A percentile compares a stretch with the other conserved stretches of the same genome.
phyloP scores from a whole-genome alignment of 495 filamentous ascomycete genomes.

The Aspergillus affinis region DNA sequence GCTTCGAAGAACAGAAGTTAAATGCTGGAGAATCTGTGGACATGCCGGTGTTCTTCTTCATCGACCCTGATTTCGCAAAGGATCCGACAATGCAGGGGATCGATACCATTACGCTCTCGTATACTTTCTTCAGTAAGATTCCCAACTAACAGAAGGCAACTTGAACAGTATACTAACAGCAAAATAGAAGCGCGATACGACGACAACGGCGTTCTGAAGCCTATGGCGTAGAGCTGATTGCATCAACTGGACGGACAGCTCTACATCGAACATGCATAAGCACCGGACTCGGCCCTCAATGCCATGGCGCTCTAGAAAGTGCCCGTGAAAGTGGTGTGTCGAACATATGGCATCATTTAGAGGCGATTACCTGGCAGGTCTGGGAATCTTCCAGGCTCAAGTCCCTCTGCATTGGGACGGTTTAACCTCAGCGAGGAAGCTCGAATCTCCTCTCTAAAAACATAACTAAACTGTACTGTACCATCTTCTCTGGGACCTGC shows the following conservation, averaged over 20 bases:
- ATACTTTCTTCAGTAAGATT: conserved; percentile 96
- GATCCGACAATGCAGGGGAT: conserved; percentile 92
- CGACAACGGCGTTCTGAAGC: conserved; percentile 66
- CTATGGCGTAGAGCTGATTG: conserved; percentile 29
- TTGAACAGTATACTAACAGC: conserved; percentile 16
- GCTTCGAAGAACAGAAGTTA: conserved; percentile 94
- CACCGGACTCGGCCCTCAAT: background rate
- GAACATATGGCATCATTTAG: background rate
- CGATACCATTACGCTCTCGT: conserved; percentile 90
- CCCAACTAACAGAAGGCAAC: background rate
- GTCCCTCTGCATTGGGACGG: background rate
- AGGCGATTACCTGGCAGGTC: background rate
- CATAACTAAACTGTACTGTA: conserved; percentile 7
- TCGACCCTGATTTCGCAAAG: conserved; percentile 91
- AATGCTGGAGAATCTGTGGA: conserved; percentile 96
- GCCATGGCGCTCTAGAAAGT: background rate
- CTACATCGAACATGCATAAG: background rate
- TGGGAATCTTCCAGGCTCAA: background rate
- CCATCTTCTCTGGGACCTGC: conserved; percentile 3
- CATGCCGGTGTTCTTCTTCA: conserved; percentile 99
- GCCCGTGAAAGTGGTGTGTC: background rate
- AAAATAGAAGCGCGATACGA: conserved; percentile 81
- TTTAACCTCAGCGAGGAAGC: conserved; percentile 1
- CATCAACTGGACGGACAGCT: background rate
- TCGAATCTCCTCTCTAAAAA: conserved; percentile 8